Percentiles rank a stretch among this genome's conserved stretches.
These are phyloP conservation scores for Staphylotrichum longicolle DNA, from an alignment of 495 filamentous ascomycete species.

Conservation along the genomic window DNA sequence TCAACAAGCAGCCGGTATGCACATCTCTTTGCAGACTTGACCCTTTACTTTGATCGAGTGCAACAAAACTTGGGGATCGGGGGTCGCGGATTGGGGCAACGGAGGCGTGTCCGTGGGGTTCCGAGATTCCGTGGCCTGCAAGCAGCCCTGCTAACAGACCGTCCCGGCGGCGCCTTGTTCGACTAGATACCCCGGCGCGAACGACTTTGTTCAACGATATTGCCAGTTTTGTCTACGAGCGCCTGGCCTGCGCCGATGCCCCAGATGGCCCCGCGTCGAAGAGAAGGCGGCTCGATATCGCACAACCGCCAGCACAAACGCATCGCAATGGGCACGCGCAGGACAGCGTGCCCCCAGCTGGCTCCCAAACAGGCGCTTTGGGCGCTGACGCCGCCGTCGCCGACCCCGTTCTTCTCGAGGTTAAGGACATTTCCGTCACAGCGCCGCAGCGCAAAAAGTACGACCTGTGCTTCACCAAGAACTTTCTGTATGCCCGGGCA, in stretches of 20 bases:
- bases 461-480: slow-evolving; percentile 66
- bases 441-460: slow-evolving; percentile 94
- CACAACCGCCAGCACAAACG: slow-evolving; percentile 24
- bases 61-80: too few relatives aligned
- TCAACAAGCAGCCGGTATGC: slow-evolving; percentile 45
- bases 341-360: slow-evolving; percentile 12
- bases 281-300: slow-evolving; percentile 50
- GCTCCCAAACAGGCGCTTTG: slow-evolving; percentile 9
- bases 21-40: not conserved
- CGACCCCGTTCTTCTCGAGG: slow-evolving; percentile 55
- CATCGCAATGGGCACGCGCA: slow-evolving; percentile 21
- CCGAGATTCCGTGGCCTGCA: too few relatives aligned
- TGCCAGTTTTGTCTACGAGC: slow-evolving; percentile 46
- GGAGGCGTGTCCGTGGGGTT: too few relatives aligned
- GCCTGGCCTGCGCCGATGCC: slow-evolving; percentile 28
- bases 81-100: too few relatives aligned
- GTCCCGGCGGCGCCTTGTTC: not conserved
- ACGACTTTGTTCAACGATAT: slow-evolving; percentile 56
- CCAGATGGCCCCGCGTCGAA: slow-evolving; percentile 45
- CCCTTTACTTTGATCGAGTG: not conserved
- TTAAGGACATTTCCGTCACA: slow-evolving; percentile 70
- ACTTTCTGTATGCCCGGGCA: slow-evolving; percentile 66
- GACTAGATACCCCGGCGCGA: slow-evolving; percentile 43
- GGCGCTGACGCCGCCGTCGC: slow-evolving; percentile 37
- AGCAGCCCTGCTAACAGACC: slow-evolving; percentile 11